Evolutionary conservation across 2,329 filamentous ascomycete species (phyloP).

Genomic region (Neofusicoccum cordaticola): DNA sequence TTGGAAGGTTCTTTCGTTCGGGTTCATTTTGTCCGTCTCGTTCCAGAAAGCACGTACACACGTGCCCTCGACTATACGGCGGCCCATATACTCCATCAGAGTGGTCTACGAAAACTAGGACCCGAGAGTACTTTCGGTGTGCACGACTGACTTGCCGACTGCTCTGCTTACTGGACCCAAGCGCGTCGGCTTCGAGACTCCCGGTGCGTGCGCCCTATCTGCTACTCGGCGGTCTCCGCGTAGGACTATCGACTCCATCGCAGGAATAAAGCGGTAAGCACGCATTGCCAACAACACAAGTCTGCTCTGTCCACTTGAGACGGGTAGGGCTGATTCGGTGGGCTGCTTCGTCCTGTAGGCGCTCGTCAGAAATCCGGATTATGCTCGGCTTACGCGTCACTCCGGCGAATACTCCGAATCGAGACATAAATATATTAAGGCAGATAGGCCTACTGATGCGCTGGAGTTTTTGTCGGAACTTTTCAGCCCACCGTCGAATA

Average conservation of each 20-base stretch:
- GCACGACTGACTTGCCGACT: not conserved
- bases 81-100: not conserved
- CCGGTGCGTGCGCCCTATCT: not conserved
- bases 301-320: not conserved
- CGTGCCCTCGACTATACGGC: not conserved
- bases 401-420: not conserved
- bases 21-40: not conserved
- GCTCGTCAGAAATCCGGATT: not conserved
- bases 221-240: not conserved
- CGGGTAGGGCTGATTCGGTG: not conserved
- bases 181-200: not conserved
- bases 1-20: not conserved
- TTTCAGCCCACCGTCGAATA: not conserved
- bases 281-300: not conserved
- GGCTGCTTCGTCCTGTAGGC: not conserved
- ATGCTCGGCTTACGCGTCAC: constrained; percentile 9
- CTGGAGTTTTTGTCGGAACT: not conserved
- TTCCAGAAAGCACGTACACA: not conserved
- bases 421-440: constrained; percentile 8
- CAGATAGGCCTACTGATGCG: constrained; percentile 3
- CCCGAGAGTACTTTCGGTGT: not conserved
- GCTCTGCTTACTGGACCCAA: not conserved
- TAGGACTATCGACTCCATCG: not conserved
- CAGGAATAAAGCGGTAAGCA: not conserved
- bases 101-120: not conserved